Percentiles rank a stretch among this genome's conserved stretches.
These are phyloP conservation scores for Nakazawaea wickerhamii DNA, from an alignment of 805 yeast genomes.

Conservation along the genomic window DNA sequence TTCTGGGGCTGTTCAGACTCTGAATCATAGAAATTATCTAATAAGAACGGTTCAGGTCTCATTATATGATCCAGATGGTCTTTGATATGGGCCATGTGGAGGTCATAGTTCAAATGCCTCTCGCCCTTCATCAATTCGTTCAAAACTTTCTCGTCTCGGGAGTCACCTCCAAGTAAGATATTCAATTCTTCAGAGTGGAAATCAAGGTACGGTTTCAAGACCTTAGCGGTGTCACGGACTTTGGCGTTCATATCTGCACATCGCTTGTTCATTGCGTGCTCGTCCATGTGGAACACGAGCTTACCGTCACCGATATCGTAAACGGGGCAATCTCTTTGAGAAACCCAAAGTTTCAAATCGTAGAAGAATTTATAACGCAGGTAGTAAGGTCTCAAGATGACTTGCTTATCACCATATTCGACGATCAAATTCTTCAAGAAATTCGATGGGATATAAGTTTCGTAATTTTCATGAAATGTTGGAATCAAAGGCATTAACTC, in stretches of 20 bases:
- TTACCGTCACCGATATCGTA: conserved; percentile 1
- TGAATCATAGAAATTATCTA: conserved; percentile 1
- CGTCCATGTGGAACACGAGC: conserved; percentile 3
- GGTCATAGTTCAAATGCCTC: not conserved
- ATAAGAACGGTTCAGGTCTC: conserved; percentile 3
- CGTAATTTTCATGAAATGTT: conserved; percentile 42
- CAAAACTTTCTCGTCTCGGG: not conserved
- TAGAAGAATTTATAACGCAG: not conserved
- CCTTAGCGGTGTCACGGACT: not conserved
- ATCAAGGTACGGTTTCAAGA: not conserved
- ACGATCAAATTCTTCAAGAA: conserved; percentile 8
- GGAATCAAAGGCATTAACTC: conserved; percentile 50
- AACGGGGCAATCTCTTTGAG: conserved; percentile 6
- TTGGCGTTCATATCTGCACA: conserved; percentile 2
- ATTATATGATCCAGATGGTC: not conserved
- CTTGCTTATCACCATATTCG: conserved; percentile 3
- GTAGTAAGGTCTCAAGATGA: not conserved
- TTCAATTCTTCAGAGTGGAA: conserved; percentile 5
- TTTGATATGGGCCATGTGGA: not conserved
- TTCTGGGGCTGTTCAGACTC: not conserved
- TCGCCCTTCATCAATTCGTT: not conserved
- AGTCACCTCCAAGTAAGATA: conserved; percentile 1
- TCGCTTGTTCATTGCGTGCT: conserved; percentile 2
- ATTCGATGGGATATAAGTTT: conserved; percentile 7
- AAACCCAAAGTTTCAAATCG: conserved; percentile 6